These are phyloP conservation scores for Talaromyces sp. DNA, from an alignment of 2,329 filamentous ascomycete species.

Conservation along the genomic window DNA sequence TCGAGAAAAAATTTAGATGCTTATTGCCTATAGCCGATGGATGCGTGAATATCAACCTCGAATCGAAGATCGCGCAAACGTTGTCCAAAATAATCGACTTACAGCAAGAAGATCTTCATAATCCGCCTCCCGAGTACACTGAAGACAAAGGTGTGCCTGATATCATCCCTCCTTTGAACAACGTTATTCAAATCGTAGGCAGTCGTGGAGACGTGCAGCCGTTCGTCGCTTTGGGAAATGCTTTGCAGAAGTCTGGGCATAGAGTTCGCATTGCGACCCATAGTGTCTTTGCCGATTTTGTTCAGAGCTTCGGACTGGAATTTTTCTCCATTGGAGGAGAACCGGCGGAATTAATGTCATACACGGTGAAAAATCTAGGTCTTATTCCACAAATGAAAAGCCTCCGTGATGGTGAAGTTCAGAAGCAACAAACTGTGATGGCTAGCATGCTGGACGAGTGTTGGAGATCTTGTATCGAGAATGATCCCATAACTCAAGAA, in stretches of 20 bases:
- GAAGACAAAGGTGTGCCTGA: not conserved
- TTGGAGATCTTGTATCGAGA: too few relatives aligned
- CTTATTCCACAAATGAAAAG: conserved; percentile 28
- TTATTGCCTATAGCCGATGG: too few relatives aligned
- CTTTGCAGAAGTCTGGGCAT: conserved; percentile 46
- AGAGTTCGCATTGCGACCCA: conserved; percentile 32
- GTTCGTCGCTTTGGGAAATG: conserved; percentile 66
- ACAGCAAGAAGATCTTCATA: too few relatives aligned
- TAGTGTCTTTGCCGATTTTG: not conserved
- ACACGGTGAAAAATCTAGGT: conserved; percentile 51
- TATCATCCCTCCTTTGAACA: conserved; percentile 43
- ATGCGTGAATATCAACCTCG: too few relatives aligned
- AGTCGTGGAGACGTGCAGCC: conserved; percentile 73
- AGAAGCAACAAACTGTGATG: not conserved
- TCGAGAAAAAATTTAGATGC: too few relatives aligned
- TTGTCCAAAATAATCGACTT: too few relatives aligned
- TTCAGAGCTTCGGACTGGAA: conserved; percentile 45
- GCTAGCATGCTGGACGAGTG: not conserved
- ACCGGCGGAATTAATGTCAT: conserved; percentile 52
- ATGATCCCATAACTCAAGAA: too few relatives aligned
- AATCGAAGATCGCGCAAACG: too few relatives aligned
- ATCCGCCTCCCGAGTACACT: too few relatives aligned
- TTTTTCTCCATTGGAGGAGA: conserved; percentile 59
- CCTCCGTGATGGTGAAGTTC: not conserved
- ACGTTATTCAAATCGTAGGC: conserved; percentile 72